phyloP scores from a whole-genome alignment of 192 early-diverging fungal genomes.

The Paraglomus brasilianum region DNA sequence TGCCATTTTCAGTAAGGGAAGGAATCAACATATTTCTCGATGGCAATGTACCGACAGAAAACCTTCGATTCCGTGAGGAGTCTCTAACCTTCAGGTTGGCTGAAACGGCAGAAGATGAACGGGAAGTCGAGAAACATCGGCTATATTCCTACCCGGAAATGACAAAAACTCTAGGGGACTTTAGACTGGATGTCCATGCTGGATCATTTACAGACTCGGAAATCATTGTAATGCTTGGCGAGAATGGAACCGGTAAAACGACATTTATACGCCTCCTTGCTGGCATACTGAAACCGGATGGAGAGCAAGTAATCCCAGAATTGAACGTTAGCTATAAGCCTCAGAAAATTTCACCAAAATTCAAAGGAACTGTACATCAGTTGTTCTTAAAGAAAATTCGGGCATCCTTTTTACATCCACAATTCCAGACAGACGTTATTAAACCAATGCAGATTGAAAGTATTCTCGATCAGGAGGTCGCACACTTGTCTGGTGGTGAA shows the following conservation, averaged over 20 bases:
- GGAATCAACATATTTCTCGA: constrained; percentile 99
- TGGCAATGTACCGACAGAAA: constrained; percentile 95
- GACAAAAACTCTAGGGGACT: constrained; percentile 83
- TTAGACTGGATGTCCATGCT: constrained; percentile 71
- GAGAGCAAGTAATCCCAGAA: constrained; percentile 75
- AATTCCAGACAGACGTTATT: constrained; percentile 95
- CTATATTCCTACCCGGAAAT: constrained; percentile 86
- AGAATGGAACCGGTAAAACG: constrained; percentile 98
- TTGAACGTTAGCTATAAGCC: constrained; percentile 95
- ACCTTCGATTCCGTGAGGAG: constrained; percentile 98
- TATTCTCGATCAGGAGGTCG: constrained; percentile 89
- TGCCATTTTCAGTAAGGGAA: constrained; percentile 96
- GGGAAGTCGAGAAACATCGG: constrained; percentile 62
- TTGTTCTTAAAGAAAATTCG: constrained; percentile 89
- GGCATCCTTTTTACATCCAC: constrained; percentile 80
- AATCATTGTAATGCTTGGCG: constrained; percentile 96
- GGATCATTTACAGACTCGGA: constrained; percentile 96
- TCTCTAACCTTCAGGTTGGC: constrained; percentile 88
- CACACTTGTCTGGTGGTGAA: constrained; percentile 93
- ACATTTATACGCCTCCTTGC: constrained; percentile 95
- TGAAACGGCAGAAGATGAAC: constrained; percentile 82
- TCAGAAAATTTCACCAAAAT: constrained; percentile 98
- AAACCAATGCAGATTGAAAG: constrained; percentile 92
- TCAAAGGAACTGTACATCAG: constrained; percentile 87
- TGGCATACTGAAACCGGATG: constrained; percentile 76